Conservation (phyloP, 75 land plant genomes). For the Gnetum montanum region DNA sequence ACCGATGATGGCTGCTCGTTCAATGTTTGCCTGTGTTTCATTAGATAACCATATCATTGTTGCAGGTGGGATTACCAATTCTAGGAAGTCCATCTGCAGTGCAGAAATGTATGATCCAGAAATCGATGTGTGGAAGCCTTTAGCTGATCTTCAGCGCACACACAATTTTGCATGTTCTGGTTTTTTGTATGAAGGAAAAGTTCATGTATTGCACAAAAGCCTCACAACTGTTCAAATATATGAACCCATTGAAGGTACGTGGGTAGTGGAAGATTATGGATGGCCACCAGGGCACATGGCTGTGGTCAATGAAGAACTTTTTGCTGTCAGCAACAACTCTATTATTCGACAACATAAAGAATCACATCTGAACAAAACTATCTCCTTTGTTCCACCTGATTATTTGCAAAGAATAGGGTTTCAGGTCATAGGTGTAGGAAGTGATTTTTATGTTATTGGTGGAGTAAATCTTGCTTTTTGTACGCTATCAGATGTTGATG, state of each 20-base stretch:
- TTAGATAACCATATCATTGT: constrained; percentile 68
- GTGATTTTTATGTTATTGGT: constrained; percentile 78
- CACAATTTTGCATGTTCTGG: constrained; percentile 83
- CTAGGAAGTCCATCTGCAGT: constrained; percentile 45
- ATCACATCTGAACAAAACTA: constrained; percentile 12
- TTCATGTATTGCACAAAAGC: constrained; percentile 81
- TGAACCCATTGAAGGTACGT: constrained; percentile 27
- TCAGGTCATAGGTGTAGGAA: constrained; percentile 61
- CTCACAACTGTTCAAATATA: constrained; percentile 55
- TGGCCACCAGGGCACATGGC: constrained; percentile 89
- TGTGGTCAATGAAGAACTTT: constrained; percentile 56
- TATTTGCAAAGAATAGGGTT: constrained; percentile 57
- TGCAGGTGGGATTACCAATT: constrained; percentile 80
- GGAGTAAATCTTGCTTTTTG: constrained; percentile 63
- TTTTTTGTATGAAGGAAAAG: constrained; percentile 53
- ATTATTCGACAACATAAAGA: constrained; percentile 47
- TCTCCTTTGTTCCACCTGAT: constrained; percentile 41
- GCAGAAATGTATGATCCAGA: constrained; percentile 84
- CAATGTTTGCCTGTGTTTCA: constrained; percentile 88
- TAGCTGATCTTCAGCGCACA: constrained; percentile 66
- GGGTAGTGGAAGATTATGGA: constrained; percentile 56
- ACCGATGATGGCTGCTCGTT: constrained; percentile 65
- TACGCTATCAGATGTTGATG: constrained; percentile 54
- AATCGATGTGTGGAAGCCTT: constrained; percentile 49
- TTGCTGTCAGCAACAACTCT: constrained; percentile 53